These are phyloP conservation scores for Polyporus arcularius DNA, from an alignment of 768 basidiomycete species.

Conservation along the genomic window DNA sequence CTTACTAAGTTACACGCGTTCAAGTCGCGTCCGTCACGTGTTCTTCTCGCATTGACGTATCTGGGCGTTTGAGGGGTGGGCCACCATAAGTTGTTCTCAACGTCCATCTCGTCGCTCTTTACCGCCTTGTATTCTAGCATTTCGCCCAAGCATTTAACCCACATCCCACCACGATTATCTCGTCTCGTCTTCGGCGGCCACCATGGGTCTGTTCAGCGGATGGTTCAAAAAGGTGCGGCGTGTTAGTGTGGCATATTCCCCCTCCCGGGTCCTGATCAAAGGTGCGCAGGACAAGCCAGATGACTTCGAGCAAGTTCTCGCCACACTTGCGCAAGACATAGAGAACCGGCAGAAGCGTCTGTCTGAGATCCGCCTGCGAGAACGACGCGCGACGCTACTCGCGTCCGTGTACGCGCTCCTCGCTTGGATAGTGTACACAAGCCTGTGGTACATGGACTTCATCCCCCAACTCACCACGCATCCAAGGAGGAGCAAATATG, in stretches of 20 bases:
- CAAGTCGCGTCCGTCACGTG: conserved; percentile 16
- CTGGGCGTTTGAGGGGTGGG: not conserved
- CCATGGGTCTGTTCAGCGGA: conserved; percentile 14
- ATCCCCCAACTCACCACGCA: conserved; percentile 46
- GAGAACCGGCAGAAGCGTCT: conserved; percentile 72
- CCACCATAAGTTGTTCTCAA: conserved; percentile 1
- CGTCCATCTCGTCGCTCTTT: conserved; percentile 7
- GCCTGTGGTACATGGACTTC: conserved; percentile 68
- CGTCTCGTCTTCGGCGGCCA: not conserved
- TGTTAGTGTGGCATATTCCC: not conserved
- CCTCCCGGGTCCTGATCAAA: not conserved
- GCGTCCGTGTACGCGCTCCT: conserved; percentile 79
- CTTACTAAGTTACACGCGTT: not conserved
- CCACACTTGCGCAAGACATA: conserved; percentile 65
- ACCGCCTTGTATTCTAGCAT: conserved; percentile 14
- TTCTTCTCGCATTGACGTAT: conserved; percentile 5
- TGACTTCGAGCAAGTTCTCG: conserved; percentile 77
- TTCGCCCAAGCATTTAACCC: not conserved
- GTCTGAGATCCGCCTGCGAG: conserved; percentile 82
- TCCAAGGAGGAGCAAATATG: conserved; percentile 29
- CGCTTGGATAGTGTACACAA: conserved; percentile 71
- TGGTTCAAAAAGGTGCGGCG: conserved; percentile 18
- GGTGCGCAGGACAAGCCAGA: conserved; percentile 52
- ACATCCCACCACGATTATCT: no score
- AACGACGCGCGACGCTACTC: conserved; percentile 74